phyloP scores from a whole-genome alignment of 116 monocot species.

The Phalaenopsis hybrid region DNA sequence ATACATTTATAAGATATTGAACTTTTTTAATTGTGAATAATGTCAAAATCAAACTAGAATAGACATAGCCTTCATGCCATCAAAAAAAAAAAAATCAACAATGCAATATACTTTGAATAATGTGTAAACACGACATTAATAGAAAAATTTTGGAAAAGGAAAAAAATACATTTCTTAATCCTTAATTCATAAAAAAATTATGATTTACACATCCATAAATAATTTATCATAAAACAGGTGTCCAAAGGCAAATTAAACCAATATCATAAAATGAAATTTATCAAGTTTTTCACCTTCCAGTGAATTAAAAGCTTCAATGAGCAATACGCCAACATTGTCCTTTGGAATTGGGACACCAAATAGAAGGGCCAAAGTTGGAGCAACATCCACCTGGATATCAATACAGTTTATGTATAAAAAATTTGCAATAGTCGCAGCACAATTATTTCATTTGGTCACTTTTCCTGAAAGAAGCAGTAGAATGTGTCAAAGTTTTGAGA shows the following conservation, averaged over 20 bases:
- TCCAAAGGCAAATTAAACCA: no score
- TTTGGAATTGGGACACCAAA: conserved; percentile 95
- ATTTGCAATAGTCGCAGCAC: not conserved
- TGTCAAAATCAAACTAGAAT: not conserved
- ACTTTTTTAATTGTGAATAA: not conserved
- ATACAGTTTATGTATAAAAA: not conserved
- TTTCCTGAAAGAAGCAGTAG: not conserved
- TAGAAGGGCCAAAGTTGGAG: conserved; percentile 84
- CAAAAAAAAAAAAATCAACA: not conserved
- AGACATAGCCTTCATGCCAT: not conserved
- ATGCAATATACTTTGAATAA: not conserved
- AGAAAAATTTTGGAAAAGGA: not conserved
- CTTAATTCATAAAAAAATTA: not conserved
- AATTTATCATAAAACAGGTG: not conserved
- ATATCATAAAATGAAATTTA: no score
- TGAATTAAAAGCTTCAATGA: conserved; percentile 42
- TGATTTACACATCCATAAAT: not conserved
- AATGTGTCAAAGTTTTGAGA: not conserved
- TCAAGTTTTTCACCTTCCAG: conserved; percentile 27
- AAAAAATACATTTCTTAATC: not conserved
- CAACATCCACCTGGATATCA: conserved; percentile 61
- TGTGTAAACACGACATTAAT: not conserved
- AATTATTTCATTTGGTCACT: not conserved
- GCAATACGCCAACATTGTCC: conserved; percentile 72
- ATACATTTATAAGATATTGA: not conserved